phyloP scores from a whole-genome alignment of 495 filamentous ascomycete species.

The Daldinia vernicosa region DNA sequence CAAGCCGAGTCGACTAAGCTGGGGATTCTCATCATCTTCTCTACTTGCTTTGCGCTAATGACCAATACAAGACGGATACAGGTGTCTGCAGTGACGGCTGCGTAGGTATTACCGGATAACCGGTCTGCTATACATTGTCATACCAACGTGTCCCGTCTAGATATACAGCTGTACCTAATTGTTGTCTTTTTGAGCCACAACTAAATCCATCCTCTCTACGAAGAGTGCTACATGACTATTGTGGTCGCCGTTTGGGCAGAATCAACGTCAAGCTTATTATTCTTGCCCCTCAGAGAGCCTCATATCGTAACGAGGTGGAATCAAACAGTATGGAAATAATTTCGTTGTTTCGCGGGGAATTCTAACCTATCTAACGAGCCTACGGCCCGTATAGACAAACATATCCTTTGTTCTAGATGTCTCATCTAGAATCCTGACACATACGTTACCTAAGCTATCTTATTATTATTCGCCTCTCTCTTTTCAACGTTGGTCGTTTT shows the following conservation, averaged over 20 bases:
- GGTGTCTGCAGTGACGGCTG: constrained; percentile 45
- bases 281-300: constrained; percentile 11
- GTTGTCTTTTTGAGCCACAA: constrained; percentile 35
- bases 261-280: constrained; percentile 14
- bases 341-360: too few relatives aligned
- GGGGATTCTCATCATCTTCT: constrained; percentile 36
- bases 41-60: constrained; percentile 42
- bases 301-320: too few relatives aligned
- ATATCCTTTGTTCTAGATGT: too few relatives aligned
- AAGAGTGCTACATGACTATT: not conserved
- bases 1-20: constrained; percentile 22
- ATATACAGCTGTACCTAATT: constrained; percentile 36
- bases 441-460: not conserved
- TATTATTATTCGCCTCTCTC: not conserved
- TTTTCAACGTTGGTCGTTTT: not conserved
- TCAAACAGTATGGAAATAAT: too few relatives aligned
- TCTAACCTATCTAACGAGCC: too few relatives aligned
- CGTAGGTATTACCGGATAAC: constrained; percentile 28
- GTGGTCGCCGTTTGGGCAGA: not conserved
- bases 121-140: not conserved
- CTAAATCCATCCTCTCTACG: not conserved
- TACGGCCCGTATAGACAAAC: too few relatives aligned
- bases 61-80: constrained; percentile 44
- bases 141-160: not conserved
- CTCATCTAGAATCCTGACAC: too few relatives aligned